Evolutionary conservation across 2,329 filamentous ascomycete species (phyloP), one percentile per base, ranked within the genome.

Genomic region (Albifimbria verrucaria): DNA sequence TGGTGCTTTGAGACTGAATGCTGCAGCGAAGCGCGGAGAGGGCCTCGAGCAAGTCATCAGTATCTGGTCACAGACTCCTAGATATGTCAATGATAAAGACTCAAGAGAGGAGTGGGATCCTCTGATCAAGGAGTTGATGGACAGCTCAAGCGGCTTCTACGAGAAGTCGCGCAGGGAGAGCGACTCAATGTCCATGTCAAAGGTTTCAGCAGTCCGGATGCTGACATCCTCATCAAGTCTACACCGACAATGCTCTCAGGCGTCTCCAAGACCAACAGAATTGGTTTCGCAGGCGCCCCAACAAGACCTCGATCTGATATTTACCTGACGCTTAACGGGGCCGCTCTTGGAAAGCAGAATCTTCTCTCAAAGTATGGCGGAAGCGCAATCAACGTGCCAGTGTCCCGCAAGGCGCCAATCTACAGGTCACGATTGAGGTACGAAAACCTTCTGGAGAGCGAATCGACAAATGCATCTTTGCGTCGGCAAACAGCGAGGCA

Each of bases 211-310:
- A 82, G 88, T 61, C 77, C 83, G 1, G 91, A 97, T 62, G 85
- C 91, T 1, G 91, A 96, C 59, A 77, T 75, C 0, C 80, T 99
- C 41, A 88, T 97, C 65, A 90, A 89, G 64, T 85, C 88, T 47
- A 96, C 91, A 3, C 94, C 94, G 0, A 97, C 93, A 0, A 74
- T 95, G 15, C 82, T 99, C 15, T 88, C 95, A 49, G 87, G 88
- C 49, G 83, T 97, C 55, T 80, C 80, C 53, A 88, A 88, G 68
- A 96, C 92, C 1, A 88, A 80, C 62, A 94, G 94, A 68, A 92
- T 97, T 69, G 94, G 92, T 2, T 97, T 99, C 68, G 90, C 93
- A 3, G 92, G 92, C 12, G 92, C 92, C 2, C 93, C 94, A 0
- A 92, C 88, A 0, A 92, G 91, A 66, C 80, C 89, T 17, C 81